Evolutionary conservation across 139 green algal genomes (phyloP).

Genomic region (Volvox reticuliferus): DNA sequence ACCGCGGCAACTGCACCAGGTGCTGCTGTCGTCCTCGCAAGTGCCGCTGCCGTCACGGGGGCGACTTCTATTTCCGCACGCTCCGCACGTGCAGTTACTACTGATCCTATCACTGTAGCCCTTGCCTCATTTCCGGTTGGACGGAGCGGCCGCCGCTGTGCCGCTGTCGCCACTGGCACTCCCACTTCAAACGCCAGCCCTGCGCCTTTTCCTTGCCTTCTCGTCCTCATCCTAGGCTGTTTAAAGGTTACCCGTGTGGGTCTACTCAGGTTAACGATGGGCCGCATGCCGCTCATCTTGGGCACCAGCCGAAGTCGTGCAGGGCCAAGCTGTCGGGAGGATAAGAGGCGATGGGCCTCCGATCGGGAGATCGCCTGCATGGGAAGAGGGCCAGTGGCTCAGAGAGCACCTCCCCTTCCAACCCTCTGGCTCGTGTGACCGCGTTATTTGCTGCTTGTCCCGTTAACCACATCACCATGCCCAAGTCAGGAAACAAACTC

Average conservation of each 20-base stretch:
- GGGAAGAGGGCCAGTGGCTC: background rate
- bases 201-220: background rate
- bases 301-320: slow-evolving; percentile 84
- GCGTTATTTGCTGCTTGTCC: too few relatives aligned
- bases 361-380: slow-evolving; percentile 28
- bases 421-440: too few relatives aligned
- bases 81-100: background rate
- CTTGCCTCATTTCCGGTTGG: background rate
- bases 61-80: background rate
- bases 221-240: background rate
- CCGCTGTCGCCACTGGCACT: background rate
- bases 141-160: background rate
- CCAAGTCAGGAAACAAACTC: too few relatives aligned
- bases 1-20: background rate
- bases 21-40: background rate
- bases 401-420: too few relatives aligned
- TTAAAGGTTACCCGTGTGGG: slow-evolving; percentile 60
- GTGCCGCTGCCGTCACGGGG: background rate
- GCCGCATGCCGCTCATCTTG: slow-evolving; percentile 81
- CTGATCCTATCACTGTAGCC: background rate
- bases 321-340: slow-evolving; percentile 75
- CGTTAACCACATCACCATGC: too few relatives aligned
- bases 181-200: background rate
- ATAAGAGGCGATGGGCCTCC: slow-evolving; percentile 61
- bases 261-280: slow-evolving; percentile 84